A percentile compares a stretch with the other conserved stretches of the same genome.
Evolutionary conservation across 441 rosid genomes (phyloP).

Genomic region (Raphanus hybrid): DNA sequence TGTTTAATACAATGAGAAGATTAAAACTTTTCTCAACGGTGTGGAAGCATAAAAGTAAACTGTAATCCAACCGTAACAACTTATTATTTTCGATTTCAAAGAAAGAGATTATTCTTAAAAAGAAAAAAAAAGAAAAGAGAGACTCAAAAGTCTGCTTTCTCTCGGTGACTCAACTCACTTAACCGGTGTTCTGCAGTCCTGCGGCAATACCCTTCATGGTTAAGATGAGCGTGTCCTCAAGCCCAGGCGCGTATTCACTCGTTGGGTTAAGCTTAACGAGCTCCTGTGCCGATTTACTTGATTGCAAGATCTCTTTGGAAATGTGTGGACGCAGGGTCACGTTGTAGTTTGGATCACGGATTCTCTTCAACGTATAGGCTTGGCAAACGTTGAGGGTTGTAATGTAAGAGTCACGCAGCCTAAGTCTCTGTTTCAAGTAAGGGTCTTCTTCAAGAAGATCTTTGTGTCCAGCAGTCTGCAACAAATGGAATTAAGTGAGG

Average conservation of each 20-base stretch:
- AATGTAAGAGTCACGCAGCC: constrained; percentile 84
- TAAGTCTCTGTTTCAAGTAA: constrained; percentile 83
- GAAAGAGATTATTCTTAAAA: neutral
- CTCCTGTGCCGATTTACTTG: constrained; percentile 67
- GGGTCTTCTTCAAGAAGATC: constrained; percentile 94
- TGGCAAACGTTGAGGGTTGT: constrained; percentile 87
- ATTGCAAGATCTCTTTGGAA: constrained; percentile 67
- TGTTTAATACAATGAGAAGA: constrained; percentile 26
- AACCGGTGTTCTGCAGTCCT: constrained; percentile 95
- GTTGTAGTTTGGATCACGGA: constrained; percentile 73
- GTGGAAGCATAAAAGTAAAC: constrained; percentile 25
- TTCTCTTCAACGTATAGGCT: constrained; percentile 81
- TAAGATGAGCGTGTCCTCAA: constrained; percentile 91
- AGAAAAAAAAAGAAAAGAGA: neutral
- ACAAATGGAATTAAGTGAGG: no score
- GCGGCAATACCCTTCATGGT: constrained; percentile 98
- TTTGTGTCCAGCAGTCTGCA: constrained; percentile 79
- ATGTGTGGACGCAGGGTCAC: constrained; percentile 72
- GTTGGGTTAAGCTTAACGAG: constrained; percentile 74
- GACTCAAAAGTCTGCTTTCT: neutral
- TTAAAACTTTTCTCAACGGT: constrained; percentile 9
- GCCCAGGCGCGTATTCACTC: constrained; percentile 81
- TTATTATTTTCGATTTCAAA: constrained; percentile 24
- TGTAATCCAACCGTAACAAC: constrained; percentile 25
- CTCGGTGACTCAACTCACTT: neutral